phyloP scores from a whole-genome alignment of 163 green algal species.

The Chloromonas sp. region DNA sequence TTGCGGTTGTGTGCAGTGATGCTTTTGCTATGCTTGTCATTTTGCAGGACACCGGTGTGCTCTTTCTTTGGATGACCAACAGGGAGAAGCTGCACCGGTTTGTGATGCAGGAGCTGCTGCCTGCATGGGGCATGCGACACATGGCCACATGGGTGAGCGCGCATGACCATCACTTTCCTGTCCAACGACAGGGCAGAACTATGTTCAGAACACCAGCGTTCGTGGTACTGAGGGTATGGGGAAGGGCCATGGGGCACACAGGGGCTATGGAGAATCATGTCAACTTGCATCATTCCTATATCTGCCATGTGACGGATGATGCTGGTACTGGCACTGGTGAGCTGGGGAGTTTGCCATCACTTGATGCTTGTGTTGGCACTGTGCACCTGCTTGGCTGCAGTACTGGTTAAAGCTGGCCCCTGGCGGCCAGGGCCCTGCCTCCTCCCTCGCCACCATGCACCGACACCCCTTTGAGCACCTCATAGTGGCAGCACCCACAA shows the following conservation, averaged over 20 bases:
- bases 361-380: neutral
- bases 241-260: neutral
- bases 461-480: constrained; percentile 62
- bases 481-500: constrained; percentile 34
- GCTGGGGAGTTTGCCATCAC: neutral
- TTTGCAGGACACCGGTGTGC: constrained; percentile 25
- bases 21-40: too few species aligned
- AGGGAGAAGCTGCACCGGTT: constrained; percentile 60
- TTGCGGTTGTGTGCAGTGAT: too few species aligned
- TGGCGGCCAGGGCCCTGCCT: neutral
- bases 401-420: constrained; percentile 16
- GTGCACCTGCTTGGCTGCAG: neutral
- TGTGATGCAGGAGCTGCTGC: constrained; percentile 60
- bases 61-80: constrained; percentile 75
- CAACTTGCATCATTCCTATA: neutral
- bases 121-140: constrained; percentile 51
- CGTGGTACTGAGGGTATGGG: constrained; percentile 11
- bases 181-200: neutral
- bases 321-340: neutral
- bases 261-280: neutral
- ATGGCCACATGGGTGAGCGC: constrained; percentile 53
- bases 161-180: neutral
- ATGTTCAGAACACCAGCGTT: neutral
- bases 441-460: constrained; percentile 32
- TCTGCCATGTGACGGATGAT: neutral